phyloP scores from a whole-genome alignment of 257 asterid genomes.

The Jaltomata sinuosa region DNA sequence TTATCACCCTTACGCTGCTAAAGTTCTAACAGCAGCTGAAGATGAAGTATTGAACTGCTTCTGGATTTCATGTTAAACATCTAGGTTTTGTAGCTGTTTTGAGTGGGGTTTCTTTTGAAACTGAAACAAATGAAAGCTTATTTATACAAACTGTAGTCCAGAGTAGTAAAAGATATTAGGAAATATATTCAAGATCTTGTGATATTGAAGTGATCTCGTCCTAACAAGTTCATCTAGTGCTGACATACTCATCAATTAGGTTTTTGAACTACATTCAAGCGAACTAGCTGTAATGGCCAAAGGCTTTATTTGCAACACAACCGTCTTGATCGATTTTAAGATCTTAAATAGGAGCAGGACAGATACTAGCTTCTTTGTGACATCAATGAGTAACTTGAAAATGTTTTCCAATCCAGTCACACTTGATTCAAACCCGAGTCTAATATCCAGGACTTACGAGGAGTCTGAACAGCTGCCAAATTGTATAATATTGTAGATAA shows the following conservation, averaged over 20 bases:
- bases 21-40: too few species aligned
- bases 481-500: too few species aligned
- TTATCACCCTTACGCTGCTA: background rate
- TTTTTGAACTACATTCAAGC: background rate
- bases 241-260: background rate
- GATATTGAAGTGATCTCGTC: background rate
- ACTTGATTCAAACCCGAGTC: too few species aligned
- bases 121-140: background rate
- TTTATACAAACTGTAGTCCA: background rate
- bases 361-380: too few species aligned
- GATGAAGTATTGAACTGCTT: background rate
- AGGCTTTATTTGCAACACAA: background rate
- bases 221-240: background rate
- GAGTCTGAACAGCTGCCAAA: too few species aligned
- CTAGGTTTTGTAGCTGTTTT: background rate
- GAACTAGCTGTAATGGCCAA: background rate
- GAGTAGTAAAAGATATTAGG: background rate
- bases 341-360: background rate
- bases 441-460: too few species aligned
- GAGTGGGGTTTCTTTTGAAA: background rate
- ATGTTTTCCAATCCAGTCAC: too few species aligned
- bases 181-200: background rate
- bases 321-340: background rate
- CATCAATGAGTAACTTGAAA: too few species aligned
- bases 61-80: background rate